A percentile compares a stretch with the other conserved stretches of the same genome.
phyloP scores from a whole-genome alignment of 768 basidiomycete genomes.

The Leccinum obscurum region DNA sequence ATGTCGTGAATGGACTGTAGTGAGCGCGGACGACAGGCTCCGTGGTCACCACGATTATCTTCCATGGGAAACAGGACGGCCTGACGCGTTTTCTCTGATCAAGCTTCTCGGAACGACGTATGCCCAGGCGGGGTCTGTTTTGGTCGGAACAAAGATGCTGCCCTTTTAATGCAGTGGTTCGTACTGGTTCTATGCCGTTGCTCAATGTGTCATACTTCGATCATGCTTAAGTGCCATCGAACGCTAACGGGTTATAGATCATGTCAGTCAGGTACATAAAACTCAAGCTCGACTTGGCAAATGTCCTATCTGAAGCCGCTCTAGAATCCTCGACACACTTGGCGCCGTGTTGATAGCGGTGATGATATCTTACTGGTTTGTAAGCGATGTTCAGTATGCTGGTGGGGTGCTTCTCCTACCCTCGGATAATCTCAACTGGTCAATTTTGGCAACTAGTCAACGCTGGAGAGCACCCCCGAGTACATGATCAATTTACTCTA shows the following conservation, averaged over 20 bases:
- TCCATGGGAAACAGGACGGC: neutral
- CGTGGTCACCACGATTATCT: slow-evolving; percentile 1
- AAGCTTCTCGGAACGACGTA: slow-evolving; percentile 10
- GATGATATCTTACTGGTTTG: neutral
- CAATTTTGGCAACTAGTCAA: slow-evolving; percentile 1
- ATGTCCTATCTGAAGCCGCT: neutral
- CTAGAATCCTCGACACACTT: slow-evolving; percentile 1
- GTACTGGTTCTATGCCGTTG: neutral
- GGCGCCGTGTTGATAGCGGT: neutral
- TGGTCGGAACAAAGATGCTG: neutral
- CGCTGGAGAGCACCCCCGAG: neutral
- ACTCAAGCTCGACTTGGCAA: neutral
- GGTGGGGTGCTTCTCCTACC: neutral
- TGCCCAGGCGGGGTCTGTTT: slow-evolving; percentile 10
- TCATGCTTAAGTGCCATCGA: neutral
- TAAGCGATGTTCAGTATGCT: neutral
- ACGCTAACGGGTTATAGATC: neutral
- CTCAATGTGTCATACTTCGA: neutral
- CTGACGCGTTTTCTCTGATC: neutral
- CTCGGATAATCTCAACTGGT: neutral
- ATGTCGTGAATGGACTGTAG: neutral
- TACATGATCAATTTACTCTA: neutral
- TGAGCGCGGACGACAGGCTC: slow-evolving; percentile 4
- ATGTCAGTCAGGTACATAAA: neutral
- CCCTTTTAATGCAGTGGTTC: slow-evolving; percentile 5